Evolutionary conservation across 371 early-diverging fungal genomes (phyloP), one percentile per base, ranked within the genome.

Genomic region (Ordospora pajunii): DNA sequence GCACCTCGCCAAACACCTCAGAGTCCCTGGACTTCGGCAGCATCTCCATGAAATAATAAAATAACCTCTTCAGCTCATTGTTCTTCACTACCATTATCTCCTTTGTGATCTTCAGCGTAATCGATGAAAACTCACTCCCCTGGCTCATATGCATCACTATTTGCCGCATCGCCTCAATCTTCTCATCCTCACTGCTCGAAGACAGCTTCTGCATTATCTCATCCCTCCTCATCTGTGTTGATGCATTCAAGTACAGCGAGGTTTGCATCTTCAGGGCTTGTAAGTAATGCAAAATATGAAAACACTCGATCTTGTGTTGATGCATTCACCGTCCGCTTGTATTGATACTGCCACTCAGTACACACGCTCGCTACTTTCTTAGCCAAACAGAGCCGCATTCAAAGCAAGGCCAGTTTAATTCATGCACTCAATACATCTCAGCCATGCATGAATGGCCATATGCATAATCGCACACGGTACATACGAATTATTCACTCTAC

Each of bases 41-140:
- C 1, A 22, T 8, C 65, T 83, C 84, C 49, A 85, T 53, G 51
- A 64, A 83, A 62, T 79, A 78, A 53, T 82, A 85, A 45, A 85
- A 81, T 22, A 85, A 25, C 45, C 67, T 58, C 51, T 83, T 83
- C 2, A 81, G 73, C 32, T 54, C 70, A 63, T 84, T 84, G 52
- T 80, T 77, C 25, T 81, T 76, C 25, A 53, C 52, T 6, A 42
- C 10, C 25, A 79, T 32, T 3, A 70, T 67, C 40, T 44, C 49
- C 70, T 54, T 67, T 8, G 75, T 52, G 42, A 75, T 25, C 32
- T 22, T 58, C 22, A 75, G 79, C n/a, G 53, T 44, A 58, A 53
- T 27, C 4, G 54, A 42, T 7, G 27, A 12, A 58, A 45, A 45
- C 22, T 52, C 46, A 12, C 54, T 48, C 17, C 62, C 62, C 49